Evolutionary conservation across 257 asterid genomes (phyloP).

Genomic region (Cynanchum wilfordii): DNA sequence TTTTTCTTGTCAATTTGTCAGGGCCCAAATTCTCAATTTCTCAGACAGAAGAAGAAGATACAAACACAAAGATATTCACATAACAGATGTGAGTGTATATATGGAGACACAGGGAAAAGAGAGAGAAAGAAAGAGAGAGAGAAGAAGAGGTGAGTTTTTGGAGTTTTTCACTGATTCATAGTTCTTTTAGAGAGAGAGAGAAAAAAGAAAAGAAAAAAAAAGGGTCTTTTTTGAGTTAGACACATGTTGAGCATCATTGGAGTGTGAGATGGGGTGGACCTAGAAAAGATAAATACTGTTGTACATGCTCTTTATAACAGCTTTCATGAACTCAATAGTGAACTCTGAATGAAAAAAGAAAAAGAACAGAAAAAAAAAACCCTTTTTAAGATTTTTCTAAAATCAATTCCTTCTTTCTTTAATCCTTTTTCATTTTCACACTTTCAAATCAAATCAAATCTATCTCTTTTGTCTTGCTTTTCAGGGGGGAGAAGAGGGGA

Average conservation of each 20-base stretch:
- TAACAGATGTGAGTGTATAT: neutral
- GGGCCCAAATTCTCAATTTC: conserved; percentile 31
- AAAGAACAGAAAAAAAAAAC: neutral
- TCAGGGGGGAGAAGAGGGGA: neutral
- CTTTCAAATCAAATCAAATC: conserved; percentile 20
- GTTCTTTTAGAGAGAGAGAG: neutral
- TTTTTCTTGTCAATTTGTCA: conserved; percentile 18
- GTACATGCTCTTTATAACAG: conserved; percentile 3
- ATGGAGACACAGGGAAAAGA: neutral
- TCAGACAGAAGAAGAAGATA: conserved; percentile 9
- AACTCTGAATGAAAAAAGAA: conserved; percentile 1
- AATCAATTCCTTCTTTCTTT: neutral
- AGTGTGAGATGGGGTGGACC: conserved; percentile 18
- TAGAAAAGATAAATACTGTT: conserved; percentile 8
- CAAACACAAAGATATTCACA: neutral
- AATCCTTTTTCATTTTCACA: conserved; percentile 3
- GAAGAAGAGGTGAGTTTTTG: neutral
- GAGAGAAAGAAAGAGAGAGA: neutral
- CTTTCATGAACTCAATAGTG: conserved; percentile 16
- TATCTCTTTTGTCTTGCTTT: conserved; percentile 20
- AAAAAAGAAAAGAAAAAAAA: neutral
- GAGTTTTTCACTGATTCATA: neutral
- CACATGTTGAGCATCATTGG: conserved; percentile 5
- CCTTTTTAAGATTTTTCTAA: conserved; percentile 21
- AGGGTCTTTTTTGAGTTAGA: neutral